Percentiles rank a stretch among this genome's conserved stretches.
Conservation (phyloP, 495 filamentous ascomycete species). For the Aspergillus asperescens region DNA sequence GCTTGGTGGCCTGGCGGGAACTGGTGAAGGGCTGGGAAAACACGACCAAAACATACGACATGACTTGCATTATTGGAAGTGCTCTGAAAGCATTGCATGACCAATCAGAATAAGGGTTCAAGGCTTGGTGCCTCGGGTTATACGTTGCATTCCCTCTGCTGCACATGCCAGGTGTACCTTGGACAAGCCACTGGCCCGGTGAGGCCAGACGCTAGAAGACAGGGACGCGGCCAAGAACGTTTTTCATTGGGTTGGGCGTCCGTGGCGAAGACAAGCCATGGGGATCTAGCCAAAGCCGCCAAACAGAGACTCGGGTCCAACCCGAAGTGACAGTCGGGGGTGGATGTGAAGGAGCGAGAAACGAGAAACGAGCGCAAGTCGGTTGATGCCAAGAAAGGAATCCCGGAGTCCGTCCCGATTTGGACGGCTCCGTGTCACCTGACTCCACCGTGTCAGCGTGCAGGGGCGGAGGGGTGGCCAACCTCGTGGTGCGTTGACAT, state of each 20-base stretch:
- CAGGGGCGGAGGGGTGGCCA: constrained; percentile 18
- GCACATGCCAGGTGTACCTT: too few species aligned
- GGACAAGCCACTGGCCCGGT: background rate
- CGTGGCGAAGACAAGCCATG: constrained; percentile 1
- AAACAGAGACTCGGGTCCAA: constrained; percentile 19
- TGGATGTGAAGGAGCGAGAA: background rate
- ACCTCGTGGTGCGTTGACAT: constrained; percentile 13
- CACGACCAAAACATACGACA: background rate
- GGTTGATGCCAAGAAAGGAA: background rate
- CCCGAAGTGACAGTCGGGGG: constrained; percentile 13
- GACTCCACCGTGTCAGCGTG: too few species aligned
- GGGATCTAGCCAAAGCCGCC: background rate
- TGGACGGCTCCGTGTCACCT: constrained; percentile 2
- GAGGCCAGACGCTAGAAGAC: background rate
- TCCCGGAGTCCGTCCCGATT: constrained; percentile 5
- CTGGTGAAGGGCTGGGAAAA: background rate
- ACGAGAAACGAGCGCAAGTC: background rate
- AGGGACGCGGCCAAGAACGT: background rate
- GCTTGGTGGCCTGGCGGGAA: background rate
- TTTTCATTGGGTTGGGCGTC: background rate
- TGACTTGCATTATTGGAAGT: too few species aligned
- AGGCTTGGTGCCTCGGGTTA: too few species aligned
- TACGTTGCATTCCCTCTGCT: too few species aligned
- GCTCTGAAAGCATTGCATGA: too few species aligned
- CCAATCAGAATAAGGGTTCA: too few species aligned